Percentiles rank a stretch among this genome's conserved stretches.
These are phyloP conservation scores for Lentinus brumalis DNA, from an alignment of 768 basidiomycete genomes.

Conservation along the genomic window DNA sequence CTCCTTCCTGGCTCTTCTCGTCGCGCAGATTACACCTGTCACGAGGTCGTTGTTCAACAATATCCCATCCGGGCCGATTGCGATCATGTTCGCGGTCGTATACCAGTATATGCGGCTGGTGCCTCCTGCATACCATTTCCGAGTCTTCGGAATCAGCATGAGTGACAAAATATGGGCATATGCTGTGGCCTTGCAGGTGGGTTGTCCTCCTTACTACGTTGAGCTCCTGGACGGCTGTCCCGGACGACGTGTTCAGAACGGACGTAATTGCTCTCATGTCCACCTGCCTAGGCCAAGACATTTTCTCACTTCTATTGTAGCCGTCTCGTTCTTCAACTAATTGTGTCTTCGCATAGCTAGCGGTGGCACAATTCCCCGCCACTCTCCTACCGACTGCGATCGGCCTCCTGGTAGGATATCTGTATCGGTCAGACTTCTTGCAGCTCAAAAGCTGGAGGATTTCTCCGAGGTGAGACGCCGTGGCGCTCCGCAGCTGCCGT, in stretches of 20 bases:
- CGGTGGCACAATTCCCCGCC: slow-evolving; percentile 65
- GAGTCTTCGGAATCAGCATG: slow-evolving; percentile 70
- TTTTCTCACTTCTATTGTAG: too few species aligned
- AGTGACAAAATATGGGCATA: slow-evolving; percentile 80
- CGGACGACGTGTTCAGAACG: too few species aligned
- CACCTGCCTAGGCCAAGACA: too few species aligned
- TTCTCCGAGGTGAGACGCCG: slow-evolving; percentile 39
- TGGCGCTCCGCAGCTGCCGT: background rate
- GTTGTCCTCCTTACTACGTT: slow-evolving; percentile 14
- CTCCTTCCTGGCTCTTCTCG: slow-evolving; percentile 65
- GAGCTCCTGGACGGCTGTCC: background rate
- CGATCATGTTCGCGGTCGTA: slow-evolving; percentile 74
- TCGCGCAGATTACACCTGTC: slow-evolving; percentile 47
- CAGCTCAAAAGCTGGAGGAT: slow-evolving; percentile 81
- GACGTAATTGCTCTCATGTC: too few species aligned
- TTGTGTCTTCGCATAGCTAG: slow-evolving; percentile 49
- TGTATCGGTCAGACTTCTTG: slow-evolving; percentile 84
- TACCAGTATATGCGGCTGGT: slow-evolving; percentile 84
- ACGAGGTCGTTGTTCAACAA: slow-evolving; percentile 64
- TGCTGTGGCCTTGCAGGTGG: slow-evolving; percentile 70
- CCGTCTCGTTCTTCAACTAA: background rate
- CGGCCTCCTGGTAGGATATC: slow-evolving; percentile 70
- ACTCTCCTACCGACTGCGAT: slow-evolving; percentile 62
- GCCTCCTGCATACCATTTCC: slow-evolving; percentile 74
- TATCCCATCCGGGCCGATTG: slow-evolving; percentile 75